phyloP scores from a whole-genome alignment of 148 eudicot genomes.

The Suaeda aralocaspica region DNA sequence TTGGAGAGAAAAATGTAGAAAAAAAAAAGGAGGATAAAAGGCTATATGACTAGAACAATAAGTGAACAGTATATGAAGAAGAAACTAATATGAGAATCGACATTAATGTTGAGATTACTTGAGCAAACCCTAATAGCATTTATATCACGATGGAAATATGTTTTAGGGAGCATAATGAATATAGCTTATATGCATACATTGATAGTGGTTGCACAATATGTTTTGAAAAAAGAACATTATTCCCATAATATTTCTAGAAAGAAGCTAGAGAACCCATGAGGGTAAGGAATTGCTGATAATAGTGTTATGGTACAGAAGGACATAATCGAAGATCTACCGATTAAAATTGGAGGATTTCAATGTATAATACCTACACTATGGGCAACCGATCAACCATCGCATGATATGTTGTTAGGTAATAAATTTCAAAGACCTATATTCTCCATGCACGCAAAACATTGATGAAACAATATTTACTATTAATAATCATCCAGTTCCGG shows the following conservation, averaged over 20 bases:
- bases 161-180: background rate
- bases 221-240: background rate
- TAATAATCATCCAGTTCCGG: background rate
- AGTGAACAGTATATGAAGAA: slow-evolving; percentile 2
- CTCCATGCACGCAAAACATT: background rate
- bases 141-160: too few species aligned
- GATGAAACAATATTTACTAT: background rate
- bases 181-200: background rate
- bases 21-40: background rate
- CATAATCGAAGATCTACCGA: background rate
- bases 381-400: background rate
- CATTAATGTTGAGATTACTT: background rate
- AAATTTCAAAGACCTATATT: slow-evolving; percentile 3
- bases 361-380: background rate
- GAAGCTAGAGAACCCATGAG: background rate
- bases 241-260: background rate
- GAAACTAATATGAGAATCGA: background rate
- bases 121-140: too few species aligned
- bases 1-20: background rate
- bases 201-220: slow-evolving; percentile 1
- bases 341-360: background rate
- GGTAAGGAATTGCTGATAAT: background rate
- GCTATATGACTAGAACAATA: background rate
- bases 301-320: background rate
- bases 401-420: background rate